These are phyloP conservation scores for Hortaea sp. DNA, from an alignment of 2,329 filamentous ascomycete species.

Conservation along the genomic window DNA sequence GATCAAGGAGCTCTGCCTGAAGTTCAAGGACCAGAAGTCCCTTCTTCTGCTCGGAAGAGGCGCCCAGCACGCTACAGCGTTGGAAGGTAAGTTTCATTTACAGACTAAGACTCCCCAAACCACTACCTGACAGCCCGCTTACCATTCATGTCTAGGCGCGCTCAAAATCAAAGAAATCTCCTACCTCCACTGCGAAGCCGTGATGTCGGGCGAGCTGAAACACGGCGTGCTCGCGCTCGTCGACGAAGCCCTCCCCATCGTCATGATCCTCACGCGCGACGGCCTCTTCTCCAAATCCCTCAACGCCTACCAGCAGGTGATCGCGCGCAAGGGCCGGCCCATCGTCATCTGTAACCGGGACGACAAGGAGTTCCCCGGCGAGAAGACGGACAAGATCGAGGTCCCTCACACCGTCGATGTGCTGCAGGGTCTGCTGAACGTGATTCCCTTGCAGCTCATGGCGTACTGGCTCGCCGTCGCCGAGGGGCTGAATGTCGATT, in stretches of 20 bases:
- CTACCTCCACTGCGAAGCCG: constrained; percentile 97
- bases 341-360: constrained; percentile 95
- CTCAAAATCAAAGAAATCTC: constrained; percentile 99
- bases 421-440: constrained; percentile 93
- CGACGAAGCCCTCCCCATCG: constrained; percentile 96
- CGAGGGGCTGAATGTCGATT: constrained; percentile 89
- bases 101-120: background rate
- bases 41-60: constrained; percentile 87
- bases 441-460: constrained; percentile 94
- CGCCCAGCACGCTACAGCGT: constrained; percentile 90
- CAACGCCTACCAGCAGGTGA: constrained; percentile 98
- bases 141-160: constrained; percentile 44
- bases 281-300: constrained; percentile 97
- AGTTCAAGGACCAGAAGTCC: constrained; percentile 97
- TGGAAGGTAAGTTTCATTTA: constrained; percentile 54
- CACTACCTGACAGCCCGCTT: background rate
- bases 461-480: constrained; percentile 97
- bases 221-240: constrained; percentile 95
- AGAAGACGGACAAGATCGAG: constrained; percentile 92
- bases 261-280: constrained; percentile 98
- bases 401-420: constrained; percentile 92
- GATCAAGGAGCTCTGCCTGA: constrained; percentile 89
- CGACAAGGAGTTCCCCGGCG: constrained; percentile 80
- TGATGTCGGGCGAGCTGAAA: constrained; percentile 99
- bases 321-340: constrained; percentile 87